Base-by-base conservation (phyloP, 805 yeast species). In the Candida qinlingensis region DNA sequence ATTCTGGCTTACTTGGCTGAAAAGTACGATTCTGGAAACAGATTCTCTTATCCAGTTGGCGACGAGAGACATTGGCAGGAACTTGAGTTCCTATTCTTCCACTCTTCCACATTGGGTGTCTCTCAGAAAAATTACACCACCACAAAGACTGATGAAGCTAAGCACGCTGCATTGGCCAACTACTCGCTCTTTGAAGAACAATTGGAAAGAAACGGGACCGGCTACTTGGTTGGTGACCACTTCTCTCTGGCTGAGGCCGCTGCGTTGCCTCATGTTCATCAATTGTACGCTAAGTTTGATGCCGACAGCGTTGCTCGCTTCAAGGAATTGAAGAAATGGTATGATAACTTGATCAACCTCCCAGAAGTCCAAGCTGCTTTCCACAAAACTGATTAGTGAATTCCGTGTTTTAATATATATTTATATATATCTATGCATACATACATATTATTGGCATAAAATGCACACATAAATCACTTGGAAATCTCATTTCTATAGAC, bases 161-260 rank as follows among this genome's bases (percentile, higher is more conserved):
- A 41, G 10, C 35, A n/a, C 6, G 46, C 48, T 11, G 27, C 42
- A 7, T 67, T 84, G 50, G 79, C 71, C 58, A 47, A 55, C 5
- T 76, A 74, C 52, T 69, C 74, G 5, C 79, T 80, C 26, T 56
- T 80, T 46, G 83, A 81, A 53, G 68, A 66, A 36, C 71, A 74
- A 55, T 67, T 83, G 58, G 61, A 62, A 34, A 59, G 68, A 39
- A 79, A 71, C 51, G 61, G 62, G 6, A 39, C 61, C 30, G 84
- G 83, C 2, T 84, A 58, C 60, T 65, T 83, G 25, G 84, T 80
- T 47, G 85, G 86, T 40, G 75, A 76, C 52, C 80, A 78, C 50
- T 58, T 81, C 43, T 69, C 82, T 0, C 69, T 78, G 47, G 86
- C 87, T 7, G 91, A 85, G 60, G 61, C 80, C 40, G 66, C 71